Base-by-base conservation (phyloP, 495 filamentous ascomycete species). In the Baudoinia panamericana region DNA sequence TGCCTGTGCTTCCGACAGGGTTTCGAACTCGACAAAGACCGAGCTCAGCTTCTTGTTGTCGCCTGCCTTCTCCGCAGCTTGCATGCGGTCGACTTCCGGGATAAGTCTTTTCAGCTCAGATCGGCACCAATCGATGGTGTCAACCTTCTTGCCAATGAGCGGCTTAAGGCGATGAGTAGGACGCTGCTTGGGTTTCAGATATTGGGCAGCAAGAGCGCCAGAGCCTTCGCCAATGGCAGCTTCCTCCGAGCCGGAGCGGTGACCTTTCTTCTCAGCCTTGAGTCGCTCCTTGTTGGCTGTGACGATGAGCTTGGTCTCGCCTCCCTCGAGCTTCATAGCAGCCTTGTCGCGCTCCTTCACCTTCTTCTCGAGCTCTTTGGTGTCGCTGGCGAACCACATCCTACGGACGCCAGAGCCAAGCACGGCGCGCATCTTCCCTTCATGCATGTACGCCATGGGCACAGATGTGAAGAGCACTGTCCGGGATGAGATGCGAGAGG, bases 381-480 rank as follows among this genome's bases (percentile, higher is more conserved):
- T 80, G 51, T 96, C 76, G 29, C 75, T 77, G 2, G 76, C 71
- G 45, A 94, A 75, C 90, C 90, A 97, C 27, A 95, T 68, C 38
- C 80, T 77, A 62, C 80, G 81, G 20, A 93, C 84, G 35, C 77
- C 68, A 9, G 75, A 62, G 10, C 84, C 83, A 54, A 93, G 93
- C 61, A 93, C 76, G 41, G 69, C 68, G 48, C 80, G 76, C 39
- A 97, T 63, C 51, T 72, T 83, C 12, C 69, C 69, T 57, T 82
- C 72, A 54, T 78, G 70, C 24, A 88, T 65, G 48, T 87, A 92
- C 5, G 73, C 62, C 26, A 70, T 48, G 4, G 90, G 86, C 15
- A 97, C 86, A 8, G 82, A 80, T 19, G 83, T 78, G 60, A 94
- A 93, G 11, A 97, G 76, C 5, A 97, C 84, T 23, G 88, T 96